Evolutionary conservation across 805 yeast genomes (phyloP).

Genomic region (Cyberlindnera galapagoensis): DNA sequence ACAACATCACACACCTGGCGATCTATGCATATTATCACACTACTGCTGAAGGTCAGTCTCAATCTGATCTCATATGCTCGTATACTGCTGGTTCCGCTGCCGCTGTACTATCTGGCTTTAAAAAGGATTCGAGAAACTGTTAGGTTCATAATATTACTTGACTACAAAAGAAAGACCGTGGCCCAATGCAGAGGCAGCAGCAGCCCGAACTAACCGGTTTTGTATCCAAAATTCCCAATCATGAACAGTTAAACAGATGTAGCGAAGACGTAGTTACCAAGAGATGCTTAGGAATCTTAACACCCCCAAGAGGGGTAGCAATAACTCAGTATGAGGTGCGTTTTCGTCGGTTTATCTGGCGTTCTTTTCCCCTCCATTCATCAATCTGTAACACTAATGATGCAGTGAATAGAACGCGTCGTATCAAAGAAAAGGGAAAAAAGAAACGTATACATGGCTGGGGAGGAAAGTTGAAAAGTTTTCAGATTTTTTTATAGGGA

Average conservation of each 20-base stretch:
- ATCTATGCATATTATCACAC: no score
- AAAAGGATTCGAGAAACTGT: neutral
- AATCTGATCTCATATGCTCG: no score
- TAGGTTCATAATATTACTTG: neutral
- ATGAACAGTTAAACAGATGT: constrained; percentile 15
- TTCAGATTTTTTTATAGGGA: constrained; percentile 7
- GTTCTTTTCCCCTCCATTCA: constrained; percentile 41
- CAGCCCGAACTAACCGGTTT: neutral
- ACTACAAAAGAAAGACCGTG: neutral
- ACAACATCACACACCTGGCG: no score
- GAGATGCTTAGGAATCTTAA: constrained; percentile 15
- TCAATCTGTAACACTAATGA: constrained; percentile 26
- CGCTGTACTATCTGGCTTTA: constrained; percentile 33
- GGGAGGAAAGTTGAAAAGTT: constrained; percentile 2
- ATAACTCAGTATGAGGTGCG: constrained; percentile 34
- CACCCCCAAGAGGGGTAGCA: no score
- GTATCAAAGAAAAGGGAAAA: constrained; percentile 29
- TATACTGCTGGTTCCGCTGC: constrained; percentile 81
- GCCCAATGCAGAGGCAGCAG: constrained; percentile 8
- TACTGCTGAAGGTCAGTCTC: no score
- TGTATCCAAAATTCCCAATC: neutral
- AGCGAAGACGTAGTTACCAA: constrained; percentile 37
- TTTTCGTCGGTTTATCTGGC: constrained; percentile 29
- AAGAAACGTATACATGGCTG: neutral
- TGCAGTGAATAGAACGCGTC: constrained; percentile 42